Conservation (phyloP, 1,284 basidiomycete genomes). For the Austroboletus novae-zelandiae region DNA sequence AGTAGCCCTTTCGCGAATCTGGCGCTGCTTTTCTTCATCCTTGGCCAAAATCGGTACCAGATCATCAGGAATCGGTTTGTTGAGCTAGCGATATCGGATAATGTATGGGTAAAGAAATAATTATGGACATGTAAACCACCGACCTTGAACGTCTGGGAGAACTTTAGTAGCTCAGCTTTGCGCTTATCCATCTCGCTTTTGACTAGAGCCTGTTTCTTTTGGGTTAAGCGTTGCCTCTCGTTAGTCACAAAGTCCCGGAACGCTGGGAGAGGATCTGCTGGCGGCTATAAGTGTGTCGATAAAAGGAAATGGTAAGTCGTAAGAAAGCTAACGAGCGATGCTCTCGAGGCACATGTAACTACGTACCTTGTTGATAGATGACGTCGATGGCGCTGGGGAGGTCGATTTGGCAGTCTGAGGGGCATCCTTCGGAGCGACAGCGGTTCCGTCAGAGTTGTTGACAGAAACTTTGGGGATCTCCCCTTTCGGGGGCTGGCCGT, state of each 20-base stretch:
- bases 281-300: slow-evolving; percentile 42
- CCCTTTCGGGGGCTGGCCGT: slow-evolving; percentile 37
- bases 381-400: slow-evolving; percentile 52
- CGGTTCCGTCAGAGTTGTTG: slow-evolving; percentile 64
- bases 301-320: slow-evolving; percentile 2
- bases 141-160: slow-evolving; percentile 92
- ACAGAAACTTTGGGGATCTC: slow-evolving; percentile 70
- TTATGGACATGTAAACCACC: slow-evolving; percentile 14
- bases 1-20: slow-evolving; percentile 74
- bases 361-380: slow-evolving; percentile 39
- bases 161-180: slow-evolving; percentile 89
- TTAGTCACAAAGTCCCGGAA: slow-evolving; percentile 89
- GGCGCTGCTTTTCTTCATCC: slow-evolving; percentile 83
- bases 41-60: slow-evolving; percentile 90
- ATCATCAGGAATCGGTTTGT: slow-evolving; percentile 92
- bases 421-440: slow-evolving; percentile 39
- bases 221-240: slow-evolving; percentile 84
- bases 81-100: slow-evolving; percentile 53
- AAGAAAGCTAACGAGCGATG: slow-evolving; percentile 3
- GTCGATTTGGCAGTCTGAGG: slow-evolving; percentile 52
- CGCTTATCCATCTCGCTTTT: slow-evolving; percentile 94
- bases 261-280: slow-evolving; percentile 68
- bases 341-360: neutral
- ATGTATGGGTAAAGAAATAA: neutral
- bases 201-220: slow-evolving; percentile 86